A percentile compares a stretch with the other conserved stretches of the same genome.
These are phyloP conservation scores for Verticillium dahliae DNA, from an alignment of 2,329 filamentous ascomycete genomes.

Conservation along the genomic window DNA sequence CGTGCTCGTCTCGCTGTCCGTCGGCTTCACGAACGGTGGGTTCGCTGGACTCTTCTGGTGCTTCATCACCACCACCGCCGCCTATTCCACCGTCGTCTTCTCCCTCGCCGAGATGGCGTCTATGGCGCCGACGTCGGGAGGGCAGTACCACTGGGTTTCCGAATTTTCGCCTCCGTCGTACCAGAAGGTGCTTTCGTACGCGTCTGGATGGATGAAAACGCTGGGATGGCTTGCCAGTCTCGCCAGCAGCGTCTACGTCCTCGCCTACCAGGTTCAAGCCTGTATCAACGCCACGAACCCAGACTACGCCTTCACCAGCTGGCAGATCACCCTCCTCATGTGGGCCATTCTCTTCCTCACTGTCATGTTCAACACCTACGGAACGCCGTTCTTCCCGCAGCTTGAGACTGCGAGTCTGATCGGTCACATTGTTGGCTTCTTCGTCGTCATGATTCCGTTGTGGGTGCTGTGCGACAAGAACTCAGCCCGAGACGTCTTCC, in stretches of 20 bases:
- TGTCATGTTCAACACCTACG: slow-evolving; percentile 27
- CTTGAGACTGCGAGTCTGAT: slow-evolving; percentile 34
- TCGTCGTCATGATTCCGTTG: slow-evolving; percentile 30
- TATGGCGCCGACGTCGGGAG: slow-evolving; percentile 44
- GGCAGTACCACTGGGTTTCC: slow-evolving; percentile 56
- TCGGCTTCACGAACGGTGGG: slow-evolving; percentile 12
- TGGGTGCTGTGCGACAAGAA: slow-evolving; percentile 20
- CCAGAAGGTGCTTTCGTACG: slow-evolving; percentile 48
- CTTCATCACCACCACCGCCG: slow-evolving; percentile 11
- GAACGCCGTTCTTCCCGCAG: slow-evolving; percentile 19
- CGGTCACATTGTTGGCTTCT: slow-evolving; percentile 37
- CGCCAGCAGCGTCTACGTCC: slow-evolving; percentile 9
- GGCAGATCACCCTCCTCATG: slow-evolving; percentile 21
- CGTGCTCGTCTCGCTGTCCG: slow-evolving; percentile 12
- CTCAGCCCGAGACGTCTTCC: slow-evolving; percentile 19
- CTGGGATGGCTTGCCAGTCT: slow-evolving; percentile 31
- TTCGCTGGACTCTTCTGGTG: slow-evolving; percentile 17
- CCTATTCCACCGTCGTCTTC: slow-evolving; percentile 11
- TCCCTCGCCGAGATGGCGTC: slow-evolving; percentile 30
- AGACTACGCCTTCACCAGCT: slow-evolving; percentile 10
- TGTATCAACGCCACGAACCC: slow-evolving; percentile 6
- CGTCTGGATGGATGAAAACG: slow-evolving; percentile 41
- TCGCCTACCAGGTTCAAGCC: slow-evolving; percentile 5
- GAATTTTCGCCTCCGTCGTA: slow-evolving; percentile 40
- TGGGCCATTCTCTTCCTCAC: slow-evolving; percentile 34